A percentile compares a stretch with the other conserved stretches of the same genome.
Conservation (phyloP, 352 stramenopile genomes). For the Phytophthora tentaculata region DNA sequence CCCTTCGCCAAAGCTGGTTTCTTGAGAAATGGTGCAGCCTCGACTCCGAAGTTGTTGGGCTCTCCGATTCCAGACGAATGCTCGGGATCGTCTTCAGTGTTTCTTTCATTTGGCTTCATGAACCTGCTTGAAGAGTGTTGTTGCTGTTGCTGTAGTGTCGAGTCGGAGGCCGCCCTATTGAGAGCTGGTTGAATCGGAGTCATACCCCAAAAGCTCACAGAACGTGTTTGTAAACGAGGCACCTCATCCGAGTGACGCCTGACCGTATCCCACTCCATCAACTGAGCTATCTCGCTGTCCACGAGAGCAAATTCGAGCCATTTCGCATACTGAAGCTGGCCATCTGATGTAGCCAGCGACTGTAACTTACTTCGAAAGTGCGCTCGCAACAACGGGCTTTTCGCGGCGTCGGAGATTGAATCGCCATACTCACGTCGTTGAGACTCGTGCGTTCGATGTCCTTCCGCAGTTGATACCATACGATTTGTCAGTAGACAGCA, state of each 20-base stretch:
- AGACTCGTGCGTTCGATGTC: conserved; percentile 10
- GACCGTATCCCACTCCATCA: conserved; percentile 45
- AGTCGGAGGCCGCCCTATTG: conserved; percentile 32
- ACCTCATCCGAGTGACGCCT: conserved; percentile 6
- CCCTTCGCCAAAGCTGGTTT: conserved; percentile 8
- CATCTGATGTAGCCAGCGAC: conserved; percentile 30
- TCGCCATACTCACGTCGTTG: conserved; percentile 11
- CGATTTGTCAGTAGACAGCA: conserved; percentile 56
- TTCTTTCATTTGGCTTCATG: conserved; percentile 2
- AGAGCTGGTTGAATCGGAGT: conserved; percentile 30
- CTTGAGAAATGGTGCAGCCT: conserved; percentile 35
- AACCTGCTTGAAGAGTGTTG: conserved; percentile 4
- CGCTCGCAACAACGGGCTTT: conserved; percentile 51
- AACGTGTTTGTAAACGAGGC: conserved; percentile 20
- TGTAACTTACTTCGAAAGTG: conserved; percentile 58
- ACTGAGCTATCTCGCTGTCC: conserved; percentile 41
- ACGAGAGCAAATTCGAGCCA: conserved; percentile 46
- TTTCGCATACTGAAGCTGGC: conserved; percentile 35
- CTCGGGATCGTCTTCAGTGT: conserved; percentile 8
- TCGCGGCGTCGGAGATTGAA: conserved; percentile 33
- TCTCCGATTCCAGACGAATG: conserved; percentile 6
- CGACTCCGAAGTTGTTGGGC: conserved; percentile 22
- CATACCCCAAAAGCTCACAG: conserved; percentile 33
- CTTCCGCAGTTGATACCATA: conserved; percentile 36
- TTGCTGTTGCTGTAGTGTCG: conserved; percentile 23